Evolutionary conservation across 352 stramenopile species (phyloP).

Genomic region (Globisporangium nodosum): DNA sequence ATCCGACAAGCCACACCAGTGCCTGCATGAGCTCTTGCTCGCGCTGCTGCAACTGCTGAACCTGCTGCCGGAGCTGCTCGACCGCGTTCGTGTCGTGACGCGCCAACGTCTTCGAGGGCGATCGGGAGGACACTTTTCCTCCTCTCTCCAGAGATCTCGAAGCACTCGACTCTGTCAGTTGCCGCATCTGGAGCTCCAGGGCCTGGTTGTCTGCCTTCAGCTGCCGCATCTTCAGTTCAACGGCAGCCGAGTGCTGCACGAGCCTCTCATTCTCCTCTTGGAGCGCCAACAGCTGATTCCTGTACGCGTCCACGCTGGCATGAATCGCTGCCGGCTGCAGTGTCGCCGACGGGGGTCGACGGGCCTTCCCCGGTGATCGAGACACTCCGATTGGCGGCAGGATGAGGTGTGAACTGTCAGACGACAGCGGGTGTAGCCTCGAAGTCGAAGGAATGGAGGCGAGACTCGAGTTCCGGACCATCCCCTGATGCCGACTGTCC

Average conservation of each 20-base stretch:
- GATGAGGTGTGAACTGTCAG: slow-evolving; percentile 5
- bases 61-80: slow-evolving; percentile 42
- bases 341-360: slow-evolving; percentile 1
- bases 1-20: slow-evolving; percentile 28
- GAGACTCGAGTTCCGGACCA: slow-evolving; percentile 16
- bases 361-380: slow-evolving; percentile 12
- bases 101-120: slow-evolving; percentile 13
- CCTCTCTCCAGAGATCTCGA: neutral
- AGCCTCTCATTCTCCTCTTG: slow-evolving; percentile 67
- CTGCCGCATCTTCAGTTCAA: slow-evolving; percentile 25
- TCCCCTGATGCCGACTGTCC: neutral
- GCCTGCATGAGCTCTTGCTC: slow-evolving; percentile 83
- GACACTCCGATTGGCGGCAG: slow-evolving; percentile 5
- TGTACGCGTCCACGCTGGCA: slow-evolving; percentile 22
- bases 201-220: slow-evolving; percentile 47
- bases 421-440: slow-evolving; percentile 22
- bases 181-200: slow-evolving; percentile 21
- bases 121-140: neutral
- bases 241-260: slow-evolving; percentile 15
- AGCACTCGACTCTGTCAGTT: neutral
- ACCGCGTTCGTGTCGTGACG: slow-evolving; percentile 1
- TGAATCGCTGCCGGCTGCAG: neutral
- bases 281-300: slow-evolving; percentile 51
- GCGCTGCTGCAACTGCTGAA: slow-evolving; percentile 66
- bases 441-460: slow-evolving; percentile 20